A percentile compares a stretch with the other conserved stretches of the same genome.
Conservation (phyloP, 2,329 filamentous ascomycete species). For the Trichoderma semiorbis region DNA sequence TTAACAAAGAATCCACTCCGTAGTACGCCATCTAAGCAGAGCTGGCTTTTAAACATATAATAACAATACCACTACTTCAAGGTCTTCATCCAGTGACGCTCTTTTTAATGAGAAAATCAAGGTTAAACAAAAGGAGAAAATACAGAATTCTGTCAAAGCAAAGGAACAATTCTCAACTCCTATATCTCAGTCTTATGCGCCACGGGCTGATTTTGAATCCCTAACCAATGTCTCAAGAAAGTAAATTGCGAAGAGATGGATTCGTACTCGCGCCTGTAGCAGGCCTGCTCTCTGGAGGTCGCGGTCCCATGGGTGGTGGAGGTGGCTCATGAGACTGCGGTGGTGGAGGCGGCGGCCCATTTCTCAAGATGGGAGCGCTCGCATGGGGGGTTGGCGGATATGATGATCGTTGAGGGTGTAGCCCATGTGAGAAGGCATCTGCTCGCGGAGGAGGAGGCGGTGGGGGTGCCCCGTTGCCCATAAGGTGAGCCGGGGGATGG, state of each 20-base stretch:
- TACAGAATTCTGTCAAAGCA: background rate
- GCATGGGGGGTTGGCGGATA: slow-evolving; percentile 40
- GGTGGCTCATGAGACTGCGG: slow-evolving; percentile 23
- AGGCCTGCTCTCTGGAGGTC: slow-evolving; percentile 42
- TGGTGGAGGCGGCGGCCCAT: slow-evolving; percentile 28
- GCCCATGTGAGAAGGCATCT: slow-evolving; percentile 39
- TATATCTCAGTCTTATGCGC: background rate
- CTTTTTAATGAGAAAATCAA: background rate
- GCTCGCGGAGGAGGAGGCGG: slow-evolving; percentile 24
- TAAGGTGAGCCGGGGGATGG: slow-evolving; percentile 30
- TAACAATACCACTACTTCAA: background rate
- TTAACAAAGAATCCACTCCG: background rate
- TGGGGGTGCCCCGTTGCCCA: slow-evolving; percentile 33
- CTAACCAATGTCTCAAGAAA: slow-evolving; percentile 49
- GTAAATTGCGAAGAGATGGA: slow-evolving; percentile 69
- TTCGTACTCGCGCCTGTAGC: slow-evolving; percentile 71
- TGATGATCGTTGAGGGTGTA: slow-evolving; percentile 40
- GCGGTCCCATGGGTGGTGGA: slow-evolving; percentile 28
- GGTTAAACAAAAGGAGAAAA: background rate
- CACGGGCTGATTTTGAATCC: background rate
- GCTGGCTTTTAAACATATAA: background rate
- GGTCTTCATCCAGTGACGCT: background rate
- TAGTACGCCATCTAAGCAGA: background rate
- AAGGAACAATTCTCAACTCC: background rate
- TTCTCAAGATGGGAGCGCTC: slow-evolving; percentile 45